Base-by-base conservation (phyloP, 2,329 filamentous ascomycete genomes). In the Penicillium digitatum region DNA sequence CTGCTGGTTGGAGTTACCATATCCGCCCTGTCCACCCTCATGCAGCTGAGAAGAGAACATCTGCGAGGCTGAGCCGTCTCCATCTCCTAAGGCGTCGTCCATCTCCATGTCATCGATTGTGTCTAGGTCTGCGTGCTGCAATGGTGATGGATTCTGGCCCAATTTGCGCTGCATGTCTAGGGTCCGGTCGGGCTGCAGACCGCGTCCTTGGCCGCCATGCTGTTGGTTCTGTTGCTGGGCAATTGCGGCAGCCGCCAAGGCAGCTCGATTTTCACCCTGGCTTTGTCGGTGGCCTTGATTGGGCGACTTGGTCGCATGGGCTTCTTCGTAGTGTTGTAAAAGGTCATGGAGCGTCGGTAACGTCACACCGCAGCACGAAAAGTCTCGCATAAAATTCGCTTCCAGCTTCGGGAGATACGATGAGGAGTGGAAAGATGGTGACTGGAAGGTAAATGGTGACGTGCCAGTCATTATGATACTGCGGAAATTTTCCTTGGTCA, bases 301-400 rank as follows among this genome's bases (percentile, higher is more conserved):
- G 48, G 79, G 75, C 26, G 82, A 80, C 60, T 88, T 82, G 60
- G 89, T 86, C 16, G 91, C 93, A 74, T 99, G 94, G 52, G 88
- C 85, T 75, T 96, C 93, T 75, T 99, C 94, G 71, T 96, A 99
- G 73, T 99, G 94, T 70, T 96, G 91, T 44, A 99, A 80, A 44
- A 99, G 81, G 70, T 97, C 94, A 76, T 99, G 94, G 64, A 99
- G 83, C 48, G 92, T 95, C 24, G 92, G 88, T 63, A 96, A 82
- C 31, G 87, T 93, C 66, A 90, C 84, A 67, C 91, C 91, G 76
- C 94, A 99, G 78, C 94, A 99, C 49, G 88, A 88, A 76, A 97
- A 97, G 76, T 97, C 92, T 74, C 88, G 88, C 90, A 97, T 95
- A 73, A 96, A 99, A 69, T 93, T 94, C 58, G 93, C 93, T 75